Conservation (phyloP, 108 stramenopile genomes). For the Skeletonema grethae region DNA sequence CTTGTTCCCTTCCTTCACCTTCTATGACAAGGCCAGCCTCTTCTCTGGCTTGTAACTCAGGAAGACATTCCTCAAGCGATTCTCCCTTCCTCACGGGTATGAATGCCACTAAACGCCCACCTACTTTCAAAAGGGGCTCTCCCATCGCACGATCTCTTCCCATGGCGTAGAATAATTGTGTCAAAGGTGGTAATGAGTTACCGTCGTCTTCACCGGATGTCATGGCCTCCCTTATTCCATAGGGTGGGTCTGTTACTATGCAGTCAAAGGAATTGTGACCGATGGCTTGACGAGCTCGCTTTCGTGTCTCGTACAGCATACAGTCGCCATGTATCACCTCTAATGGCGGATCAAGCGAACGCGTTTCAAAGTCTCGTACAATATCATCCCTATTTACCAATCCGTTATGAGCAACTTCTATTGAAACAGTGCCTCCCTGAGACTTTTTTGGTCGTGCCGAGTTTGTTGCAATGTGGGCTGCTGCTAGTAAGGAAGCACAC, state of each 20-base stretch:
- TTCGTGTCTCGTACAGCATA: conserved; percentile 49
- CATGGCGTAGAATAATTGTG: conserved; percentile 40
- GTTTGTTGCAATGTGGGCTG: conserved; percentile 72
- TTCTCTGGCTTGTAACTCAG: conserved; percentile 11
- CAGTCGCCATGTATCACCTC: conserved; percentile 71
- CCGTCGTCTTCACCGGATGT: neutral
- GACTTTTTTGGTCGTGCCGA: conserved; percentile 7
- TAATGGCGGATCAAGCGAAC: conserved; percentile 58
- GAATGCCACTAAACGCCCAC: conserved; percentile 52
- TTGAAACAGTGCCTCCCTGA: conserved; percentile 60
- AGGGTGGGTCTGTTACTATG: conserved; percentile 86
- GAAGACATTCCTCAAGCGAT: conserved; percentile 37
- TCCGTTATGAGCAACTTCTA: conserved; percentile 80
- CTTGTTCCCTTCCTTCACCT: conserved; percentile 47
- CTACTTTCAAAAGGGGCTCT: conserved; percentile 40
- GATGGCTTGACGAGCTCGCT: conserved; percentile 49
- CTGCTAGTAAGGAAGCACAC: conserved; percentile 77
- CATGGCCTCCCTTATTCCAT: conserved; percentile 65
- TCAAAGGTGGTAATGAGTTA: conserved; percentile 20
- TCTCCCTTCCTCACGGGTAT: conserved; percentile 45
- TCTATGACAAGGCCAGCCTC: conserved; percentile 46
- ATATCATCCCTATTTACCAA: conserved; percentile 75
- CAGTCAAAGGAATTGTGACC: conserved; percentile 72
- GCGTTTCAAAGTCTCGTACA: conserved; percentile 62
- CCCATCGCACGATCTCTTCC: conserved; percentile 34